Conservation (phyloP, 2,329 filamentous ascomycete species). For the Penicillium sp. region DNA sequence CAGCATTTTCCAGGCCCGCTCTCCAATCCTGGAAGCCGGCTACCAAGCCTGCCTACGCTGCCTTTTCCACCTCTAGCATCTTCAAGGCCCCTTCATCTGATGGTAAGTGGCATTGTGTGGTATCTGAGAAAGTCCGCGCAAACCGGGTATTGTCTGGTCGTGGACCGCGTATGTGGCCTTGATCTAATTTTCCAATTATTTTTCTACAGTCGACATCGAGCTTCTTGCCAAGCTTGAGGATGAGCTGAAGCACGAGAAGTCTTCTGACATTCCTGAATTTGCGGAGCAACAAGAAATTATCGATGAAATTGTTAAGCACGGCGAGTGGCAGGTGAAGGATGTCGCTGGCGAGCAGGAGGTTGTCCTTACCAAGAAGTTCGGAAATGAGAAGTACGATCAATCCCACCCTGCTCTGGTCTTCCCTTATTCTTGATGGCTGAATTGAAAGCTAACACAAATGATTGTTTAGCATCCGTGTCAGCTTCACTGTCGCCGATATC, state of each 20-base stretch:
- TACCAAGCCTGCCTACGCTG: conserved; percentile 42
- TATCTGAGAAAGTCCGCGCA: background rate
- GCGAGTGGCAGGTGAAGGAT: conserved; percentile 77
- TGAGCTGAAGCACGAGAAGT: conserved; percentile 80
- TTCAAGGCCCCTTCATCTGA: conserved; percentile 48
- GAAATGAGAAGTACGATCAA: conserved; percentile 74
- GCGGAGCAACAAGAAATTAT: conserved; percentile 83
- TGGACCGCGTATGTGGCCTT: background rate
- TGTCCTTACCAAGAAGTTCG: conserved; percentile 75
- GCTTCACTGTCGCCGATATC: conserved; percentile 82
- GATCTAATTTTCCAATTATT: conserved; percentile 4
- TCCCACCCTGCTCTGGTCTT: background rate
- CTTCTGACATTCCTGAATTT: conserved; percentile 71
- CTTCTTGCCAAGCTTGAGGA: conserved; percentile 81
- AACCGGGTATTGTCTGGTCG: background rate
- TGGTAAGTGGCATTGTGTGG: conserved; percentile 35
- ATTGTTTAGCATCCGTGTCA: conserved; percentile 65
- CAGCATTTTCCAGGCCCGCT: conserved; percentile 50
- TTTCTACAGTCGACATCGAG: conserved; percentile 64
- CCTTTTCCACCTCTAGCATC: conserved; percentile 48
- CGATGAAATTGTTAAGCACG: conserved; percentile 84
- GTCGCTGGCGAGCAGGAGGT: conserved; percentile 83
- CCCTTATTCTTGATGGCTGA: background rate
- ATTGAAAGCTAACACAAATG: conserved; percentile 1
- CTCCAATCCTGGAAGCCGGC: conserved; percentile 50